Percentiles rank a stretch among this genome's conserved stretches.
phyloP scores from a whole-genome alignment of 2,329 filamentous ascomycete species.

The Orbilia blumenaviensis region DNA sequence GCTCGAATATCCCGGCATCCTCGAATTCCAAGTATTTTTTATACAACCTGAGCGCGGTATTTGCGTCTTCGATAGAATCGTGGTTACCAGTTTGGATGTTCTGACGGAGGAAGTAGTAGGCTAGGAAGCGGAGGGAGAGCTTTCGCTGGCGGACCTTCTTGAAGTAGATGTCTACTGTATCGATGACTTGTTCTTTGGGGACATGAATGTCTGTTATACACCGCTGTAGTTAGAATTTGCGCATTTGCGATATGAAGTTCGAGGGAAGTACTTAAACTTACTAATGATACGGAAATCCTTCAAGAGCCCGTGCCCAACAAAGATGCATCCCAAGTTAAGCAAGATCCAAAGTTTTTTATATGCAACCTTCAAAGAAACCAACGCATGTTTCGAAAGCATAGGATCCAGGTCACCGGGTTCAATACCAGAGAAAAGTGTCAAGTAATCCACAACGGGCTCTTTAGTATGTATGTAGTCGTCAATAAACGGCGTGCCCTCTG shows the following conservation, averaged over 20 bases:
- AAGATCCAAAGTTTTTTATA: slow-evolving; percentile 99
- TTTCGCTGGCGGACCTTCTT: slow-evolving; percentile 80
- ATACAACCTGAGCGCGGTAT: slow-evolving; percentile 87
- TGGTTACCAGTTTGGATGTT: slow-evolving; percentile 93
- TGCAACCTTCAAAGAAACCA: slow-evolving; percentile 86
- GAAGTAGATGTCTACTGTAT: slow-evolving; percentile 92
- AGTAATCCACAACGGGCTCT: slow-evolving; percentile 91
- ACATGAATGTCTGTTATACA: slow-evolving; percentile 76
- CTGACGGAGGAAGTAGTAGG: slow-evolving; percentile 89
- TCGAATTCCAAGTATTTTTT: slow-evolving; percentile 88
- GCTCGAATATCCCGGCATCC: slow-evolving; percentile 82
- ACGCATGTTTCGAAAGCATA: slow-evolving; percentile 77
- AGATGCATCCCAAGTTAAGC: slow-evolving; percentile 90
- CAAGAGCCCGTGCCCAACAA: slow-evolving; percentile 90
- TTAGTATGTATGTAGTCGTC: slow-evolving; percentile 95
- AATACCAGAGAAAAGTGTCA: slow-evolving; percentile 94
- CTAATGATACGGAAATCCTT: slow-evolving; percentile 97
- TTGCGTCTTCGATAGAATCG: slow-evolving; percentile 93
- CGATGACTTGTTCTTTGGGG: slow-evolving; percentile 86
- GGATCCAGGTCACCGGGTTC: slow-evolving; percentile 84
- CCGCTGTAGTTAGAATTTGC: neutral
- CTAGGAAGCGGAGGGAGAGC: slow-evolving; percentile 87
- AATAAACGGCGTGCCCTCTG: slow-evolving; percentile 87
- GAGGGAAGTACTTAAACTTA: slow-evolving; percentile 27
- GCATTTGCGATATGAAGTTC: neutral